Evolutionary conservation across 1,284 basidiomycete genomes (phyloP), one percentile per base, ranked within the genome.

Genomic region (Quambalaria eucalypti): DNA sequence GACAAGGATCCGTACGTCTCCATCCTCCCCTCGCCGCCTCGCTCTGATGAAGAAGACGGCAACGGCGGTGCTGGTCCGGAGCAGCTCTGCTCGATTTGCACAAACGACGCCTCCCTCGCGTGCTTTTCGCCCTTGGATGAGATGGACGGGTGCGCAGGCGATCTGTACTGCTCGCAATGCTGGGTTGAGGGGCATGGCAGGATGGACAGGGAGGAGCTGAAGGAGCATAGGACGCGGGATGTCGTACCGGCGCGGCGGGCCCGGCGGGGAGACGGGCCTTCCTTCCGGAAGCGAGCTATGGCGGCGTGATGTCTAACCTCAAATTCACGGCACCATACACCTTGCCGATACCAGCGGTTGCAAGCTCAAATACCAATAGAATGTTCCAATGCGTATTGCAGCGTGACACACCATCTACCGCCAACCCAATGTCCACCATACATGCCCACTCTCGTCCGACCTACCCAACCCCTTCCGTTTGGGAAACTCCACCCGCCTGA

Each of bases 371-470:
- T n/a, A n/a, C n/a, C n/a, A n/a, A n/a, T n/a, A n/a, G n/a, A n/a
- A n/a, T n/a, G n/a, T n/a, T n/a, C n/a, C n/a, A n/a, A n/a, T n/a
- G n/a, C n/a, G n/a, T n/a, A n/a, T 46, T 26, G 42, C 25, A 7
- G 2, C n/a, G 4, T 12, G 4, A 25, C 4, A 46, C 21, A 14
- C 19, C 16, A 14, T 5, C 21, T 25, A 21, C 14, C 42, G 42
- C 42, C 42, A 46, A 14, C 42, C 42, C 19, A 46, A 25, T 21
- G 42, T 46, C 42, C 42, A 46, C 42, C 42, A 46, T 12, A 46
- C 25, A 46, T 46, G 42, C 7, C 42, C 42, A 7, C 42, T 46
- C 42, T 46, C 42, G 12, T 46, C 42, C 12, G 21, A 23, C 42
- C 42, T 46, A 2, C 42, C 42, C 42, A 46, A 21, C 25, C 42